phyloP scores from a whole-genome alignment of 2,329 filamentous ascomycete species.

The Clarireedia monteithiana region DNA sequence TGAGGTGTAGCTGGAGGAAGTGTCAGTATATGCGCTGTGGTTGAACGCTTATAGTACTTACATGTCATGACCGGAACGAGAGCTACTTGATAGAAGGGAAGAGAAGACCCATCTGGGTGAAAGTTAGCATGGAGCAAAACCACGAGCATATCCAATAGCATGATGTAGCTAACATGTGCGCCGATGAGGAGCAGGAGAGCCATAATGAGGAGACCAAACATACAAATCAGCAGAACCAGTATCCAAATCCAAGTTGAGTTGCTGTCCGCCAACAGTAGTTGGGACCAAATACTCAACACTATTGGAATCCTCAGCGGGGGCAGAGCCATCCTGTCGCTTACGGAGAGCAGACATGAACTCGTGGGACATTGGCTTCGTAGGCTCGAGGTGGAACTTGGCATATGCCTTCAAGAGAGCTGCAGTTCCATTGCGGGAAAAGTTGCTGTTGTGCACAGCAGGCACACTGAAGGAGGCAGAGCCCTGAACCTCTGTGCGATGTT shows the following conservation, averaged over 20 bases:
- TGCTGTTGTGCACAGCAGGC: conserved; percentile 23
- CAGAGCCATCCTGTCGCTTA: conserved; percentile 27
- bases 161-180: neutral
- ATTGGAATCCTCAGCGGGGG: conserved; percentile 16
- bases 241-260: conserved; percentile 27
- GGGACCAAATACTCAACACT: conserved; percentile 25
- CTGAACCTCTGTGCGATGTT: neutral
- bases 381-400: conserved; percentile 25
- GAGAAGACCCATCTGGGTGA: conserved; percentile 26
- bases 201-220: conserved; percentile 8
- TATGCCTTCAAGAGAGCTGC: conserved; percentile 27
- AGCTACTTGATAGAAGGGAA: conserved; percentile 14
- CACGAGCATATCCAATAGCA: neutral
- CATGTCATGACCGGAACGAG: conserved; percentile 3
- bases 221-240: conserved; percentile 28
- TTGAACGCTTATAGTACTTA: neutral
- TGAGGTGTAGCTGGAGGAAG: conserved; percentile 16
- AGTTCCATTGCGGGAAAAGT: conserved; percentile 26
- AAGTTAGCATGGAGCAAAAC: neutral
- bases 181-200: neutral
- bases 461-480: conserved; percentile 17
- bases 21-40: neutral
- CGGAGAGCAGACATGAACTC: conserved; percentile 17
- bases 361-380: conserved; percentile 20
- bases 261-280: conserved; percentile 24